Evolutionary conservation across 2,329 filamentous ascomycete species (phyloP), one percentile per base, ranked within the genome.

Genomic region (Trichoderma aggressivum): DNA sequence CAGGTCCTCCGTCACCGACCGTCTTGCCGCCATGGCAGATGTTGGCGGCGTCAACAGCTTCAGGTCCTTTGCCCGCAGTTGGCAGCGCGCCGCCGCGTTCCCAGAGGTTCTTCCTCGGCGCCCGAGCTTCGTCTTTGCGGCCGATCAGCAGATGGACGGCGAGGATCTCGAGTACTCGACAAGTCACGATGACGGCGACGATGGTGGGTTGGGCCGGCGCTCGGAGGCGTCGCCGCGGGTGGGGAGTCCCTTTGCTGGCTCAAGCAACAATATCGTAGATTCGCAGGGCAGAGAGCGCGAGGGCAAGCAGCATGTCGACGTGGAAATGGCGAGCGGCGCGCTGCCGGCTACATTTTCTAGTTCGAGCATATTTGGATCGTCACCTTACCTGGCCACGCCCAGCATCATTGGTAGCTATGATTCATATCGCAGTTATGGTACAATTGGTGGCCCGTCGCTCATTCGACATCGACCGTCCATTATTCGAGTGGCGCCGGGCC

Each of bases 31-130:
- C 67, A 79, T 91, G 68, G 85, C 87, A 75, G 90, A 97, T 72
- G 91, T 93, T 61, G 96, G 95, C 74, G 95, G 95, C 64, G 91
- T 94, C 73, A 98, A 98, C 84, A 97, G 93, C 81, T 92, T 98
- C 76, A 91, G 96, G 78, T 97, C 94, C 77, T 98, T 98, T 79
- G 93, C 94, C 58, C 89, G 92, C 72, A 97, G 93, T 76, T 97
- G 94, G 92, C 93, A 95, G 81, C 90, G 95, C 79, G 95, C 95
- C 47, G 94, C 94, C 30, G 91, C 88, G 71, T 98, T 98, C 81
- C 88, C 90, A 74, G 94, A 98, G 80, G 93, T 97, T 75, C 91
- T 96, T 39, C 93, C 94, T 6, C 90, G 92, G 70, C 89, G 90
- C 18, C 90, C 90, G 16, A 91, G 92, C 39, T 94, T 97, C 78